Base-by-base conservation (phyloP, 129 eudicot genomes). In the Dittrichia graveolens region DNA sequence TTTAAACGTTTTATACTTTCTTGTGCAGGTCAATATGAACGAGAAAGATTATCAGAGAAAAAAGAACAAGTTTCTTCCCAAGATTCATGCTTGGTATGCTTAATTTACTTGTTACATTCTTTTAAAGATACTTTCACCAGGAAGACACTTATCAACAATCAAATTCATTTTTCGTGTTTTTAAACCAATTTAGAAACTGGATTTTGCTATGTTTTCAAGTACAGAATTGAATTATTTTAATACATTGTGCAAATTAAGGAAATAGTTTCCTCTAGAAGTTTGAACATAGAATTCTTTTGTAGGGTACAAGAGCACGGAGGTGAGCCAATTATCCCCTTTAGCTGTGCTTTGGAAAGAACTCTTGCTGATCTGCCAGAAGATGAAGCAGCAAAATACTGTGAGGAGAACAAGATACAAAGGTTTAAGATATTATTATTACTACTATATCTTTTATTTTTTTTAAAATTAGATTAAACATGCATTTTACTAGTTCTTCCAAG, bases 301-400 rank as follows among this genome's bases (percentile, higher is more conserved):
- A 92, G 98, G 98, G 98, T 94, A 79, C 97, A 94, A 83, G 98
- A 94, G 93, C 98, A 90, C 83, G 98, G 98, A 45, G 91, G 93
- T 64, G 98, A 88, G 81, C 69, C 76, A 74, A 90, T 90, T 52
- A 90, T 94, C 54, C 98, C 98, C 78, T 86, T 94, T 80, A 94
- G 98, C 75, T 87, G 96, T 79, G 86, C 89, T 24, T 71, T 94
- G 53, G 98, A 94, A 84, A 86, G 96, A 71, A 90, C 79, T 79
- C 93, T 94, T 81, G 87, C 97, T 82, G 98, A 94, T 73, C 65
- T 90, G 85, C 83, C 93, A 46, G 85, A 77, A 44, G 96, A 94
- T 50, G 97, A 90, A 77, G 95, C 91, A 74, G 91, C 86, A 67
- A 94, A 83, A 57, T 94, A 90, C 75, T 94, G 97, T 24, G 93